These are phyloP conservation scores for Vaccinium darrowii DNA, from an alignment of 148 eudicot genomes.

Conservation along the genomic window DNA sequence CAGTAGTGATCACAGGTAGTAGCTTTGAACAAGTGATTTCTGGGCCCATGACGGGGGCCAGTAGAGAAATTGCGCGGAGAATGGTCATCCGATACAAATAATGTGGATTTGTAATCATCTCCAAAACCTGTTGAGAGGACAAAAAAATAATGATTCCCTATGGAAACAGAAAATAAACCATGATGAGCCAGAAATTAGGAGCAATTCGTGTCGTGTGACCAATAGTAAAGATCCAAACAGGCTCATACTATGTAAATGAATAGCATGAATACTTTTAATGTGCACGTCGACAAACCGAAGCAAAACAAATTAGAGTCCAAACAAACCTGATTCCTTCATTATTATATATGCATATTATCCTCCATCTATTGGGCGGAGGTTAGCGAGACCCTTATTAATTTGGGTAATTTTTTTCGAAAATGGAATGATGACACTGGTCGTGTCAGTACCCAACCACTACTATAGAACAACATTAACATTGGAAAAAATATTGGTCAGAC, in stretches of 20 bases:
- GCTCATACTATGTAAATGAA: neutral
- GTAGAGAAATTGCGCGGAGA: conserved; percentile 77
- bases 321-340: neutral
- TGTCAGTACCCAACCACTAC: neutral
- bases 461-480: neutral
- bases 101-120: conserved; percentile 86
- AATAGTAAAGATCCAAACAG: neutral
- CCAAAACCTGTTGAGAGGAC: conserved; percentile 64
- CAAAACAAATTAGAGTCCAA: conserved; percentile 5
- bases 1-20: conserved; percentile 69
- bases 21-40: conserved; percentile 87
- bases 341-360: too few relatives aligned
- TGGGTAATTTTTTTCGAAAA: neutral
- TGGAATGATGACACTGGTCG: neutral
- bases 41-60: conserved; percentile 96
- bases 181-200: neutral
- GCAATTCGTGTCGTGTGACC: neutral
- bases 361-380: too few relatives aligned
- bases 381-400: neutral
- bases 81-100: conserved; percentile 93
- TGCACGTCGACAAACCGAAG: neutral
- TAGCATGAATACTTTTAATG: neutral
- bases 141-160: neutral
- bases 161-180: conserved; percentile 1
- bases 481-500: neutral